Evolutionary conservation across 208 protist genomes (phyloP).

Genomic region (Trypanosoma theileri): DNA sequence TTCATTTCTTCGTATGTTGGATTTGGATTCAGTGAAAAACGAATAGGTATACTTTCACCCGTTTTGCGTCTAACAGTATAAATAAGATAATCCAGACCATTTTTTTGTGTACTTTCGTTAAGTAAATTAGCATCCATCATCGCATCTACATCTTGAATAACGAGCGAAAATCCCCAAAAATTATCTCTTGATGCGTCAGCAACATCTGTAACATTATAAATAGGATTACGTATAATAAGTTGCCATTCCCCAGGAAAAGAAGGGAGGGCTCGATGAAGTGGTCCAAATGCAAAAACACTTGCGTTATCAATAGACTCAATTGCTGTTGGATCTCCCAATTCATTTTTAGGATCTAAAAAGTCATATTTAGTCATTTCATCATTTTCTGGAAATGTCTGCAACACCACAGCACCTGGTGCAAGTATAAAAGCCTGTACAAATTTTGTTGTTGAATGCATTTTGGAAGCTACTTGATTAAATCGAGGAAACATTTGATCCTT

Average conservation of each 20-base stretch:
- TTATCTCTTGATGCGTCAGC: slow-evolving; percentile 8
- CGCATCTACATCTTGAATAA: slow-evolving; percentile 41
- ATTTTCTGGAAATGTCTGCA: slow-evolving; percentile 30
- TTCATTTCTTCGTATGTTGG: slow-evolving; percentile 21
- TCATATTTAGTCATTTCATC: slow-evolving; percentile 30
- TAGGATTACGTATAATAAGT: slow-evolving; percentile 41
- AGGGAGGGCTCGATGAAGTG: slow-evolving; percentile 18
- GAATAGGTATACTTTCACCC: slow-evolving; percentile 23
- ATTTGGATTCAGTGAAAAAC: slow-evolving; percentile 25
- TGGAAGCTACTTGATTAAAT: slow-evolving; percentile 33
- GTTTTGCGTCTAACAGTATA: slow-evolving; percentile 26
- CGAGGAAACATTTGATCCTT: slow-evolving; percentile 30
- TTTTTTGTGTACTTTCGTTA: slow-evolving; percentile 7
- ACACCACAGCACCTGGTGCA: slow-evolving; percentile 61
- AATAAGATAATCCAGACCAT: slow-evolving; percentile 54
- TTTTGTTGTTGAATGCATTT: slow-evolving; percentile 2
- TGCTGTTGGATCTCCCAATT: slow-evolving; percentile 1
- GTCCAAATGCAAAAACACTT: slow-evolving; percentile 31
- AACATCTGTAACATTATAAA: slow-evolving; percentile 39
- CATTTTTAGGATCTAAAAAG: slow-evolving; percentile 9
- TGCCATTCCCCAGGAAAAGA: slow-evolving; percentile 29
- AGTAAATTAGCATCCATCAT: slow-evolving; percentile 34
- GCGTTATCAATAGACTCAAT: slow-evolving; percentile 32
- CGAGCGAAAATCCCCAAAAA: slow-evolving; percentile 76
- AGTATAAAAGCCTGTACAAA: slow-evolving; percentile 23